Conservation (phyloP, 83 land plant species). For the Isoetes engelmannii region DNA sequence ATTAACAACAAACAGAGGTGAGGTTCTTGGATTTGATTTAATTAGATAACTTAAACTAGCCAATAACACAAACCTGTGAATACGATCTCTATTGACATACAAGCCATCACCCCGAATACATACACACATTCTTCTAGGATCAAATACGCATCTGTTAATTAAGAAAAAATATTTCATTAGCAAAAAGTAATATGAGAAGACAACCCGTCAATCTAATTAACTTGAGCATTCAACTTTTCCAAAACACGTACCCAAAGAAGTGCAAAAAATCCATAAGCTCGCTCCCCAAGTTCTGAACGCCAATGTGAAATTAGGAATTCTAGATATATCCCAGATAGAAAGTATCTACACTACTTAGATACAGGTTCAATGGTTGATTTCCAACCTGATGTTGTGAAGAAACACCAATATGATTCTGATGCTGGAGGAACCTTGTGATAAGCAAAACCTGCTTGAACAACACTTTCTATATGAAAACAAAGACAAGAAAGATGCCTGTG, state of each 20-base stretch:
- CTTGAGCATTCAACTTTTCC: neutral
- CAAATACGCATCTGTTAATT: conserved; percentile 75
- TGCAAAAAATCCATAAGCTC: conserved; percentile 92
- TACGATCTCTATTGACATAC: conserved; percentile 78
- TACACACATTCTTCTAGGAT: conserved; percentile 92
- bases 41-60: too few relatives aligned
- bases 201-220: too few relatives aligned
- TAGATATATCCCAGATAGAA: neutral
- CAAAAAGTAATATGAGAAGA: too few relatives aligned
- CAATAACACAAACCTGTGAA: conserved; percentile 44
- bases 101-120: conserved; percentile 80
- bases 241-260: conserved; percentile 72
- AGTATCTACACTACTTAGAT: conserved; percentile 20
- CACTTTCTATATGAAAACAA: neutral
- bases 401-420: conserved; percentile 76
- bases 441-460: conserved; percentile 49
- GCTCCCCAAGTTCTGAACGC: conserved; percentile 67
- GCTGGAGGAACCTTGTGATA: conserved; percentile 90
- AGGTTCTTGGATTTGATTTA: too few relatives aligned
- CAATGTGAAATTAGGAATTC: neutral
- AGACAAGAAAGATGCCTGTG: neutral
- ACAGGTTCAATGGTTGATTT: too few relatives aligned
- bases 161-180: neutral
- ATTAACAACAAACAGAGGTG: too few relatives aligned
- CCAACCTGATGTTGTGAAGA: conserved; percentile 34